These are phyloP conservation scores for Suillus cothurnatus DNA, from an alignment of 768 basidiomycete genomes.

Conservation along the genomic window DNA sequence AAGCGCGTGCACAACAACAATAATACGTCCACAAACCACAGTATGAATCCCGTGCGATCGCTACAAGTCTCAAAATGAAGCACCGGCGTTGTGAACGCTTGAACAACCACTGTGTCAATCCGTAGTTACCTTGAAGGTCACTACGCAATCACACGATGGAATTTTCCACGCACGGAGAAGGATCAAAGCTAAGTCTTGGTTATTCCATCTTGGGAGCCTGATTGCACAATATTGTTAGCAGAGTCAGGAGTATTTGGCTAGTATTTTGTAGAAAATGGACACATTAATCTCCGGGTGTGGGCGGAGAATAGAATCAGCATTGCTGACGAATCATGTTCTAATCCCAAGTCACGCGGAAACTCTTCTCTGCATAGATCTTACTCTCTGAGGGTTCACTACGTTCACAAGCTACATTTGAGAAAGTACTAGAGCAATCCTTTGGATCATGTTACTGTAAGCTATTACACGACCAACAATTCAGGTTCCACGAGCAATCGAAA, in stretches of 20 bases:
- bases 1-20: constrained; percentile 13
- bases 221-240: background rate
- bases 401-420: background rate
- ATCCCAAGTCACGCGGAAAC: background rate
- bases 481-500: background rate
- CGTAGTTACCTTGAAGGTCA: too few relatives aligned
- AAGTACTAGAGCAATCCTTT: background rate
- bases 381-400: background rate
- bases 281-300: background rate
- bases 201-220: background rate
- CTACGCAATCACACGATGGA: constrained; percentile 46
- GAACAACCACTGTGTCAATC: constrained; percentile 2
- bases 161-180: constrained; percentile 51
- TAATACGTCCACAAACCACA: constrained; percentile 20
- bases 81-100: too few relatives aligned
- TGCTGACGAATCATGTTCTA: constrained; percentile 1
- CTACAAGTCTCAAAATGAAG: background rate
- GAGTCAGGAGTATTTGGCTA: background rate
- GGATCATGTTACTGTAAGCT: background rate
- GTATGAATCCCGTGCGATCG: background rate
- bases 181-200: constrained; percentile 42
- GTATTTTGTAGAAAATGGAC: background rate
- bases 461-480: too few relatives aligned
- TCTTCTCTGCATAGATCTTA: background rate
- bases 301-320: background rate